These are phyloP conservation scores for Leishmania lainsoni DNA, from an alignment of 208 protist species.

Conservation along the genomic window DNA sequence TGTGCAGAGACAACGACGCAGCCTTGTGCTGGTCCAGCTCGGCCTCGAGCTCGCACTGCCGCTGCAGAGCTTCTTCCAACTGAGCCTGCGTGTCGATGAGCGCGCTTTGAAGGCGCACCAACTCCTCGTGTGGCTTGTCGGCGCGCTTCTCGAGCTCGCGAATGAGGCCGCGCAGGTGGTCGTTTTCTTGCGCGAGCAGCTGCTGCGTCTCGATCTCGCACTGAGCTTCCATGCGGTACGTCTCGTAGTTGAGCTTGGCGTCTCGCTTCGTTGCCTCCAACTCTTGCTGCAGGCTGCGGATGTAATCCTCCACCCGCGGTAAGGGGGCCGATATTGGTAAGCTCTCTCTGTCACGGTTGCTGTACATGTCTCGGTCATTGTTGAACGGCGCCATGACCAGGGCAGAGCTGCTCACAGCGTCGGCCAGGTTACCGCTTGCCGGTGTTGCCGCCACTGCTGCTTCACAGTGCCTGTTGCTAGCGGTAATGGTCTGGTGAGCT, in stretches of 20 bases:
- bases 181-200: slow-evolving; percentile 34
- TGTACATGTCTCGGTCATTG: not conserved
- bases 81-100: slow-evolving; percentile 7
- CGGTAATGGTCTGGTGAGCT: not conserved
- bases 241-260: slow-evolving; percentile 32
- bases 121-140: slow-evolving; percentile 4
- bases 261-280: slow-evolving; percentile 26
- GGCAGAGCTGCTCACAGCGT: slow-evolving; percentile 8
- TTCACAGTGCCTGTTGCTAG: not conserved
- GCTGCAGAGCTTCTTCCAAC: slow-evolving; percentile 10
- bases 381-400: slow-evolving; percentile 13
- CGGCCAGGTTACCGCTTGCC: not conserved
- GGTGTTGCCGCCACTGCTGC: not conserved
- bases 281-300: slow-evolving; percentile 33
- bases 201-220: slow-evolving; percentile 29
- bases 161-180: slow-evolving; percentile 20
- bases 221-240: slow-evolving; percentile 33
- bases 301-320: slow-evolving; percentile 23
- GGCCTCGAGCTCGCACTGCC: slow-evolving; percentile 12
- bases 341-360: not conserved
- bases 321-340: not conserved
- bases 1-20: not conserved
- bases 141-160: slow-evolving; percentile 12
- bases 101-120: slow-evolving; percentile 4
- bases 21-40: slow-evolving; percentile 3